phyloP scores from a whole-genome alignment of 345 rosid genomes.

The Angophora floribunda region DNA sequence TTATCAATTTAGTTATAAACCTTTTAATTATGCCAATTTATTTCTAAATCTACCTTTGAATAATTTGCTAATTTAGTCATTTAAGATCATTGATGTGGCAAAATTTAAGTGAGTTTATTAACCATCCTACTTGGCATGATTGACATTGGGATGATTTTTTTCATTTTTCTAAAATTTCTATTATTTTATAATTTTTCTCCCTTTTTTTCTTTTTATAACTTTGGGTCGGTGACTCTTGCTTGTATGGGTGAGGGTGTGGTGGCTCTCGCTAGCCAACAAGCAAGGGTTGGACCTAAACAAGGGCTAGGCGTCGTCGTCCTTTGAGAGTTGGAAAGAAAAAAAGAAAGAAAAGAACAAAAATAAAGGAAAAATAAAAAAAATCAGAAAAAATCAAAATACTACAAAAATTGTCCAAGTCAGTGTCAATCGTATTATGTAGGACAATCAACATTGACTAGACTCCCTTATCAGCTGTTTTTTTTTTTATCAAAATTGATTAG shows the following conservation, averaged over 20 bases:
- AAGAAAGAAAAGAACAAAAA: too few species aligned
- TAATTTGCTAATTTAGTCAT: background rate
- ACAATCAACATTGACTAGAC: fast-evolving
- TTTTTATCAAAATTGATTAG: fast-evolving
- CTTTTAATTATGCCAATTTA: too few species aligned
- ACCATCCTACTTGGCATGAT: fast-evolving
- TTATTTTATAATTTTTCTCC: too few species aligned
- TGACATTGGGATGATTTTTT: background rate
- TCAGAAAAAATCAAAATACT: too few species aligned
- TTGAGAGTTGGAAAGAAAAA: background rate
- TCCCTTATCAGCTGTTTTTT: background rate
- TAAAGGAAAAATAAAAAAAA: background rate
- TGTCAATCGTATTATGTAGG: fast-evolving
- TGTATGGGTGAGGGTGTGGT: too few species aligned
- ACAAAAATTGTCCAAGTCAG: too few species aligned
- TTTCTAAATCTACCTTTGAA: too few species aligned
- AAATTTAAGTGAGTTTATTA: too few species aligned
- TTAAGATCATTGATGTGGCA: fast-evolving
- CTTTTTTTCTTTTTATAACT: background rate
- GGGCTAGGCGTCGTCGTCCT: fast-evolving
- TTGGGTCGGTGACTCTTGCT: background rate
- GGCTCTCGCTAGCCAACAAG: background rate
- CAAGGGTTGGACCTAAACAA: background rate
- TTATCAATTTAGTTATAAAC: fast-evolving
- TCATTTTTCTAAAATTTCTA: too few species aligned